phyloP scores from a whole-genome alignment of 805 yeast species.

The Saccharomycopsis lassenensis region DNA sequence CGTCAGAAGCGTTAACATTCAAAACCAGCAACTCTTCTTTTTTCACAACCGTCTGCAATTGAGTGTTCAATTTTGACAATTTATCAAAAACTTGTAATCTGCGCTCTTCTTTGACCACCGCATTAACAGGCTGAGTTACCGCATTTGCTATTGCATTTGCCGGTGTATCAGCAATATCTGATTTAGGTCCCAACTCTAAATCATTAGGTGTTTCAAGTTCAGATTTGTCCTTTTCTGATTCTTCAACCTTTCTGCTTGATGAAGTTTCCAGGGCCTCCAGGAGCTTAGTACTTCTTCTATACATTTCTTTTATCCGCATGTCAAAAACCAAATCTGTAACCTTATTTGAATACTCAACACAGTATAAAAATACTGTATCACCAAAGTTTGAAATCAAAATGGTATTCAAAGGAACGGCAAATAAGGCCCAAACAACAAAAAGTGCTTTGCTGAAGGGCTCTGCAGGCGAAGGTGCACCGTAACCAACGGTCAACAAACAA shows the following conservation, averaged over 20 bases:
- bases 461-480: conserved; percentile 63
- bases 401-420: conserved; percentile 84
- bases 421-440: conserved; percentile 69
- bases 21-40: conserved; percentile 1
- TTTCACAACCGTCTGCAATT: conserved; percentile 1
- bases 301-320: conserved; percentile 2
- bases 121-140: background rate
- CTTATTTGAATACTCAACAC: conserved; percentile 20
- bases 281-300: conserved; percentile 3
- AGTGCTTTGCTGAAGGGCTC: conserved; percentile 58
- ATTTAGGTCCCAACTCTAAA: background rate
- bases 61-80: background rate
- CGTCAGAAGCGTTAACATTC: background rate
- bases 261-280: background rate
- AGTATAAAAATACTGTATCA: conserved; percentile 36
- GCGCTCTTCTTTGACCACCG: background rate
- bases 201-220: background rate
- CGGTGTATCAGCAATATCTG: too few species aligned
- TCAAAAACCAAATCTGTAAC: conserved; percentile 9
- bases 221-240: too few species aligned
- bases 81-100: background rate
- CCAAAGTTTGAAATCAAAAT: conserved; percentile 63
- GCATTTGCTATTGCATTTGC: too few species aligned
- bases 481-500: conserved; percentile 74
- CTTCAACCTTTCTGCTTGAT: background rate